Base-by-base conservation (phyloP, 1,284 basidiomycete species). In the Porogramme epimiltina region DNA sequence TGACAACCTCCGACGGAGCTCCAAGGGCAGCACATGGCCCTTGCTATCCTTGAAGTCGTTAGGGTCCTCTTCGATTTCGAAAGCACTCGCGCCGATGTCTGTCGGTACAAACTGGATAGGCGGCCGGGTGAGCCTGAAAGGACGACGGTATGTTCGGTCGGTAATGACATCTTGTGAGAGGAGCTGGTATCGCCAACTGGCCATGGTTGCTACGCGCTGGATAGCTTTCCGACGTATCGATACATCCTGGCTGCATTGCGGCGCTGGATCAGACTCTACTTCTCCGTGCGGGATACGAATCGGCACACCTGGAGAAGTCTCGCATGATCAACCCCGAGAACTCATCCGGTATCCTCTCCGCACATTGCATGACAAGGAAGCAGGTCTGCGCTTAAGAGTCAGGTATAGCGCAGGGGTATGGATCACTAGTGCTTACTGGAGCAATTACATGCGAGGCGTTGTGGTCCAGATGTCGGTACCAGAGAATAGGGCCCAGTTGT, bases 331-430 rank as follows among this genome's bases (percentile, higher is more conserved):
- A 55, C 1, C 71, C 68, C 10, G 77, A 53, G 36, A 85, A 70
- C 18, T 80, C 75, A 23, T 69, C 52, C 0, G 80, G 72, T 0
- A 68, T 71, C 66, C 80, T 87, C 66, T 90, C 87, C 0, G 84
- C 85, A 58, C 80, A 82, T 67, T 86, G 84, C 85, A 89, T 89
- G 31, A 83, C 58, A 24, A 89, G 67, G 62, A 86, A 89, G 53
- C 79, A 84, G 9, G 81, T 75, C 87, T 89, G 52, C 25, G 13
- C 39, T 1, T 47, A 24, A 26, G 19, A 16, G 3, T 31, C 2
- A 22, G 22, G 9, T 34, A 25, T 15, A 5, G 15, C n/a, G 16
- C 5, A 1, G 2, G 8, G 24, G 23, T 5, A n/a, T 10, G 25
- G n/a, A n/a, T n/a, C n/a, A n/a, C n/a, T n/a, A n/a, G n/a, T 33